phyloP scores from a whole-genome alignment of 345 rosid genomes.

The Rhodamnia rubescens region DNA sequence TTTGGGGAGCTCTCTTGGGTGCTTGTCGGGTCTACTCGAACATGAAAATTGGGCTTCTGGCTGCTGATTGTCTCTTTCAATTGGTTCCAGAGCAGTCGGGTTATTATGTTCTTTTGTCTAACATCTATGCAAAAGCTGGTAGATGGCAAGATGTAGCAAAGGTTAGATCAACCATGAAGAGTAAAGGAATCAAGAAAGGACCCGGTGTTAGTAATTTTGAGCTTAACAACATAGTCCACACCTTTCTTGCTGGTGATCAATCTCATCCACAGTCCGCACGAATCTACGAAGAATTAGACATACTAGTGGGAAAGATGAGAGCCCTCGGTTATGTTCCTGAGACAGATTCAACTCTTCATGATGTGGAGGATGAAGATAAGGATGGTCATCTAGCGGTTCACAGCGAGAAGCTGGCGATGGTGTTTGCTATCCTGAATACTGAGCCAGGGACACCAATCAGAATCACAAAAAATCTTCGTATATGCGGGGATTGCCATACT shows the following conservation, averaged over 20 bases:
- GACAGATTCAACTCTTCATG: constrained; percentile 40
- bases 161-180: constrained; percentile 36
- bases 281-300: constrained; percentile 23
- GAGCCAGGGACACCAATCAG: constrained; percentile 13
- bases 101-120: constrained; percentile 45
- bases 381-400: constrained; percentile 32
- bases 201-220: constrained; percentile 44
- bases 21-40: constrained; percentile 51
- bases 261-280: constrained; percentile 22
- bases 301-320: constrained; percentile 25
- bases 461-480: constrained; percentile 36
- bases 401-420: constrained; percentile 53
- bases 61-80: constrained; percentile 30
- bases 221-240: constrained; percentile 23
- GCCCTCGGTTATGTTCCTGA: constrained; percentile 37
- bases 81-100: constrained; percentile 44
- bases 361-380: constrained; percentile 49
- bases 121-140: constrained; percentile 43
- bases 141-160: constrained; percentile 43
- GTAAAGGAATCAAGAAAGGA: constrained; percentile 44
- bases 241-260: constrained; percentile 40
- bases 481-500: constrained; percentile 41
- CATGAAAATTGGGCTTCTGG: constrained; percentile 29
- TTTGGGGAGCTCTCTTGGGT: constrained; percentile 53
- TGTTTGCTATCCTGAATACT: constrained; percentile 32